phyloP scores from a whole-genome alignment of 352 stramenopile genomes.

The Globisporangium acanthophoron region DNA sequence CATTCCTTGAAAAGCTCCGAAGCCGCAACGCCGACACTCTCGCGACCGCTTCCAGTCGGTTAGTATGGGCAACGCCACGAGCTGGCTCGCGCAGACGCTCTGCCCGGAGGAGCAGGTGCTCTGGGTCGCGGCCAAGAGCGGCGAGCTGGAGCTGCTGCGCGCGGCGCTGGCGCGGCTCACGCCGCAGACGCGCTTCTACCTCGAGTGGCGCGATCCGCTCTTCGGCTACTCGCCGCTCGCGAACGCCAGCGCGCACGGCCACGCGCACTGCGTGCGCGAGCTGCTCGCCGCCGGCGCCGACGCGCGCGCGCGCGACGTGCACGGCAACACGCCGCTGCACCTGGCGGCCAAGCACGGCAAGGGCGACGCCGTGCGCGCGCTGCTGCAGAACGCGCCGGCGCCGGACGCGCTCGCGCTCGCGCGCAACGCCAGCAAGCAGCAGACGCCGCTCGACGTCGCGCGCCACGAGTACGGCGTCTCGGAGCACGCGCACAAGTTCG shows the following conservation, averaged over 20 bases:
- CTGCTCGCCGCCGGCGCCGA: conserved; percentile 54
- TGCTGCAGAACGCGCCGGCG: conserved; percentile 35
- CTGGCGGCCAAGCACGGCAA: conserved; percentile 53
- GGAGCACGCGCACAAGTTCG: conserved; percentile 29
- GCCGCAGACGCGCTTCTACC: conserved; percentile 50
- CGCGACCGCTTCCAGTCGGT: background rate
- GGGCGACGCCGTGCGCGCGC: conserved; percentile 57
- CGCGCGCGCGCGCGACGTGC: conserved; percentile 46
- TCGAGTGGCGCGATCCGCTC: conserved; percentile 66
- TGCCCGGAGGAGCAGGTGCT: conserved; percentile 70
- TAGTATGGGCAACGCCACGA: conserved; percentile 68
- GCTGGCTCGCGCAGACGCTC: conserved; percentile 66
- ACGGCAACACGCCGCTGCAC: conserved; percentile 65
- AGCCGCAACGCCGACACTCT: no score
- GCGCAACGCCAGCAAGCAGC: conserved; percentile 40
- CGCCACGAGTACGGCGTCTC: conserved; percentile 46
- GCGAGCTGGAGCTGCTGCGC: conserved; percentile 46
- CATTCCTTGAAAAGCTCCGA: no score
- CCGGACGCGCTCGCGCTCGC: conserved; percentile 44
- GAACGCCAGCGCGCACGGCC: conserved; percentile 51
- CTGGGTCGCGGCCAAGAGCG: conserved; percentile 72
- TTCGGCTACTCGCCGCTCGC: conserved; percentile 63
- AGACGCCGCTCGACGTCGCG: conserved; percentile 68
- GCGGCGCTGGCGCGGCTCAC: conserved; percentile 44
- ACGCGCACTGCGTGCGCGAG: conserved; percentile 52